phyloP scores from a whole-genome alignment of 2,329 filamentous ascomycete genomes.

The Sarocladium strictum region DNA sequence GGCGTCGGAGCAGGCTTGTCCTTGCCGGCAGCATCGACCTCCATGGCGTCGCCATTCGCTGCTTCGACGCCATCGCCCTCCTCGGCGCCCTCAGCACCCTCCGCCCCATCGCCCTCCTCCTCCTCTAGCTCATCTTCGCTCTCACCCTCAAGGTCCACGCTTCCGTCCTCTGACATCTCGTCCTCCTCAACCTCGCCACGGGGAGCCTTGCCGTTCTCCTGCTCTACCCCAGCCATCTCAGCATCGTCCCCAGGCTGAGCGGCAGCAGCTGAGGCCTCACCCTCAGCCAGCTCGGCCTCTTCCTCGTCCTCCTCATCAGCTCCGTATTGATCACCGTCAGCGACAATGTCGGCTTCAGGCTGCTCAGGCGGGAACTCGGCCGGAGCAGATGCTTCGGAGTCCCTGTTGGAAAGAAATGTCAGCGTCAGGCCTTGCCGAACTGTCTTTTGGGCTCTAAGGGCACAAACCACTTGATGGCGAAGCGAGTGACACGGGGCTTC shows the following conservation, averaged over 20 bases:
- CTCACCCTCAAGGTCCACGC: conserved; percentile 74
- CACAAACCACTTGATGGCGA: conserved; percentile 94
- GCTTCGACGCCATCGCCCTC: conserved; percentile 26
- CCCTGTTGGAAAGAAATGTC: conserved; percentile 51
- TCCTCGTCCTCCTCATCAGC: conserved; percentile 76
- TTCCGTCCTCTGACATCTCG: conserved; percentile 65
- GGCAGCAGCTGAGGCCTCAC: conserved; percentile 41
- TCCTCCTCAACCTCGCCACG: conserved; percentile 54
- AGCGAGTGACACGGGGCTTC: conserved; percentile 94
- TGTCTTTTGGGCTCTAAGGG: too few species aligned
- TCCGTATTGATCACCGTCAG: conserved; percentile 85
- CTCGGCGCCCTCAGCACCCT: conserved; percentile 28
- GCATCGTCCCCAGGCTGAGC: conserved; percentile 54
- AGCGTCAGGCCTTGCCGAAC: too few species aligned
- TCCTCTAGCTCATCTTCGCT: conserved; percentile 67
- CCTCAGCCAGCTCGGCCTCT: conserved; percentile 45
- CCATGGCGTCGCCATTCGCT: conserved; percentile 41
- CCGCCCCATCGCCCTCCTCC: conserved; percentile 45
- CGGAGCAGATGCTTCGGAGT: conserved; percentile 94
- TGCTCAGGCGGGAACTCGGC: conserved; percentile 96
- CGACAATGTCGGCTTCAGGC: conserved; percentile 82
- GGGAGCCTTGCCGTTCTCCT: conserved; percentile 27
- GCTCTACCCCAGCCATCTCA: conserved; percentile 69
- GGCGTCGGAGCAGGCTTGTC: conserved; percentile 26
- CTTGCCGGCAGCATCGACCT: conserved; percentile 39